These are phyloP conservation scores for Suillus variegatus DNA, from an alignment of 768 basidiomycete species.

Conservation along the genomic window DNA sequence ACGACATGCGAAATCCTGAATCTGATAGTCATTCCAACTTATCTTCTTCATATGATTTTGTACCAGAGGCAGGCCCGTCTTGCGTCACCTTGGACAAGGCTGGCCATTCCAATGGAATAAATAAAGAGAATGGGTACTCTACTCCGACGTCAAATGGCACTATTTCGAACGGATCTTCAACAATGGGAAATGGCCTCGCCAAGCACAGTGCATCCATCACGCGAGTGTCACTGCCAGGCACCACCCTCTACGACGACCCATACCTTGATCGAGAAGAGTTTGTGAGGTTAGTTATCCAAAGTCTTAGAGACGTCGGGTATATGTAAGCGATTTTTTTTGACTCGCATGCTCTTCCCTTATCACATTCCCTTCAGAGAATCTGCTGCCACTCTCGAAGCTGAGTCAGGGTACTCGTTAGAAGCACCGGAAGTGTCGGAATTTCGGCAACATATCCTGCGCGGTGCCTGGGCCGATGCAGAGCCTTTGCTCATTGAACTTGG, in stretches of 20 bases:
- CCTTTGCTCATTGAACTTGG: conserved; percentile 67
- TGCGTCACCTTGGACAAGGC: conserved; percentile 38
- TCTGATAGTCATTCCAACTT: conserved; percentile 48
- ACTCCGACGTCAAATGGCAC: conserved; percentile 31
- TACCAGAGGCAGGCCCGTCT: conserved; percentile 55
- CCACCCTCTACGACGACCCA: conserved; percentile 76
- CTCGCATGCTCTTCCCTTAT: conserved; percentile 14
- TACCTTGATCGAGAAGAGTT: conserved; percentile 87
- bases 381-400: conserved; percentile 84
- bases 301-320: conserved; percentile 85
- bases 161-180: conserved; percentile 38
- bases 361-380: conserved; percentile 62
- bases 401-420: conserved; percentile 91
- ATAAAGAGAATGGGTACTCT: conserved; percentile 46
- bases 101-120: conserved; percentile 32
- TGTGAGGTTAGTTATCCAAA: conserved; percentile 86
- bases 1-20: conserved; percentile 54
- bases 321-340: conserved; percentile 42
- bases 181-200: conserved; percentile 48
- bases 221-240: conserved; percentile 69
- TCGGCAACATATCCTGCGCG: conserved; percentile 75
- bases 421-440: conserved; percentile 76
- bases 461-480: conserved; percentile 80
- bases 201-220: conserved; percentile 53
- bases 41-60: conserved; percentile 45